These are phyloP conservation scores for Moesziomyces parantarcticus DNA, from an alignment of 1,284 basidiomycete species.

Conservation along the genomic window DNA sequence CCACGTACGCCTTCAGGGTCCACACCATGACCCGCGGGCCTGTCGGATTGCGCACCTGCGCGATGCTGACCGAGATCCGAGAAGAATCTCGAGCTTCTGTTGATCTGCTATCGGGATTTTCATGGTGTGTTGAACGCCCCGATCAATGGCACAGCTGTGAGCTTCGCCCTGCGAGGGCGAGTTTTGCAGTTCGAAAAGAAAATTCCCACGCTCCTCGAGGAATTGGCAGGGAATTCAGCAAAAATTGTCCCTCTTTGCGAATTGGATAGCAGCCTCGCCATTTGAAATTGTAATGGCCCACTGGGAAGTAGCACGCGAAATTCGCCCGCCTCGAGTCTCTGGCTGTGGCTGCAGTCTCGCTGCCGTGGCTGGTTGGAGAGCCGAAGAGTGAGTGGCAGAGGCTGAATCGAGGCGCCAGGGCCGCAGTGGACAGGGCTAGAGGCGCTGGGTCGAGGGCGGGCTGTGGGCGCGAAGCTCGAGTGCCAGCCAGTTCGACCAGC, in stretches of 20 bases:
- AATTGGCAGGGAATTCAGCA: neutral
- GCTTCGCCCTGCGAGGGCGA: neutral
- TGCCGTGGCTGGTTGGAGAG: too few species aligned
- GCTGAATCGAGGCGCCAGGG: too few species aligned
- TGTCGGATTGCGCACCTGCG: slow-evolving; percentile 9
- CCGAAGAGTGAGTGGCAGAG: too few species aligned
- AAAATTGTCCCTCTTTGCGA: neutral
- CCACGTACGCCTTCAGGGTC: slow-evolving; percentile 3
- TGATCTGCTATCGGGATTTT: too few species aligned
- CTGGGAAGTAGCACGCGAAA: neutral
- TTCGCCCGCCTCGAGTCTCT: too few species aligned
- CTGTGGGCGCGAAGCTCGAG: too few species aligned
- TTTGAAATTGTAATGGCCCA: slow-evolving; percentile 11
- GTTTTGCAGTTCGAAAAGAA: slow-evolving; percentile 6
- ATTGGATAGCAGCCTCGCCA: neutral
- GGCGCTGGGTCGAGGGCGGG: too few species aligned
- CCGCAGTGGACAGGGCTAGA: too few species aligned
- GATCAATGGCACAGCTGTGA: slow-evolving; percentile 1
- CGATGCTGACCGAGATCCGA: slow-evolving; percentile 7
- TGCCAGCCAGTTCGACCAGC: too few species aligned
- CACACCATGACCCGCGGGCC: neutral
- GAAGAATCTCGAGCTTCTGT: neutral
- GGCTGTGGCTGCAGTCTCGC: too few species aligned
- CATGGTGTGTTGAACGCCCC: neutral
- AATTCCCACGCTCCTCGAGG: slow-evolving; percentile 27